A percentile compares a stretch with the other conserved stretches of the same genome.
Evolutionary conservation across 2,329 filamentous ascomycete species (phyloP).

Genomic region (Fusarium nygamai): DNA sequence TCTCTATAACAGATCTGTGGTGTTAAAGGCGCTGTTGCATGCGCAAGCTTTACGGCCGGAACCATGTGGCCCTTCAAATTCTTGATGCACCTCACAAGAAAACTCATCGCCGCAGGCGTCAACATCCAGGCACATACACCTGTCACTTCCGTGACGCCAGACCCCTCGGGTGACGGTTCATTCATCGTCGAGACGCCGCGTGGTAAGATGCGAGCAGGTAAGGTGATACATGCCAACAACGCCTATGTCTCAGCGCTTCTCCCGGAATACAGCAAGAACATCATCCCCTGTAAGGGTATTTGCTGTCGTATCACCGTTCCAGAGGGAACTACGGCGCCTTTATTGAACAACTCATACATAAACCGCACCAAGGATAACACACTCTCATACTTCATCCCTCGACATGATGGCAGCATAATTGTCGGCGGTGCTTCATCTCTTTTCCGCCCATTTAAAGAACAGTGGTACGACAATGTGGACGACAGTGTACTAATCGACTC

Average conservation of each 20-base stretch:
- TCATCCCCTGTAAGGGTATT: constrained; percentile 69
- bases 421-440: neutral
- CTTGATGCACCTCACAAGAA: constrained; percentile 50
- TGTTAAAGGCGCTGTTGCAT: constrained; percentile 3
- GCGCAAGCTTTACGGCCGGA: neutral
- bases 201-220: constrained; percentile 62
- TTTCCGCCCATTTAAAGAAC: neutral
- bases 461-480: constrained; percentile 2
- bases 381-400: neutral
- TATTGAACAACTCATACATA: neutral
- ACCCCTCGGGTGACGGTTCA: neutral
- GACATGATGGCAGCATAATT: neutral
- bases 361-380: neutral
- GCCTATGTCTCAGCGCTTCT: constrained; percentile 71
- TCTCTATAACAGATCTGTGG: neutral
- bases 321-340: neutral
- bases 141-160: neutral
- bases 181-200: neutral
- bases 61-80: constrained; percentile 6
- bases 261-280: constrained; percentile 66
- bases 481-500: neutral
- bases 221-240: constrained; percentile 73
- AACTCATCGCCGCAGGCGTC: neutral
- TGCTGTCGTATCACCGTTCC: neutral
- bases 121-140: neutral